A percentile compares a stretch with the other conserved stretches of the same genome.
phyloP scores from a whole-genome alignment of 805 yeast genomes.

The Ogataea glucozyma region DNA sequence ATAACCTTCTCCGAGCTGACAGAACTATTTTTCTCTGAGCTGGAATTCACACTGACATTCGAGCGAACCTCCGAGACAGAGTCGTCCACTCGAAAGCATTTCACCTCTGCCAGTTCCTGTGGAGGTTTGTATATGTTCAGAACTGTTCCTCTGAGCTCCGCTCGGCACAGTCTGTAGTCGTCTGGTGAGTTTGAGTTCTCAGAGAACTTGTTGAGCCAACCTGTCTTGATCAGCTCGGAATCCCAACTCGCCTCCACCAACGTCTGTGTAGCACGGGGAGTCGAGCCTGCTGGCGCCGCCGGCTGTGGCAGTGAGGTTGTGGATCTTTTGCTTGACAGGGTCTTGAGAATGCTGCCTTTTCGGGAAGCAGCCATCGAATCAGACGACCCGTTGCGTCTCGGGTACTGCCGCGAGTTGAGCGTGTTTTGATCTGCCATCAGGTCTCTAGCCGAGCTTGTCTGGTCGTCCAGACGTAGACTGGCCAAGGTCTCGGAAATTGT shows the following conservation, averaged over 20 bases:
- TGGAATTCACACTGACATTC: slow-evolving; percentile 1
- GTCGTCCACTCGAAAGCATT: slow-evolving; percentile 29
- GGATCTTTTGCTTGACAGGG: slow-evolving; percentile 21
- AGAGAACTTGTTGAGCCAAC: slow-evolving; percentile 59
- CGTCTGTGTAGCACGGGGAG: slow-evolving; percentile 7
- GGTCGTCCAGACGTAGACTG: slow-evolving; percentile 1
- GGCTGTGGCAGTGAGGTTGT: slow-evolving; percentile 17
- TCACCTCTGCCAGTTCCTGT: slow-evolving; percentile 43
- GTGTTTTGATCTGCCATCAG: slow-evolving; percentile 7
- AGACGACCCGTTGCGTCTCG: slow-evolving; percentile 8
- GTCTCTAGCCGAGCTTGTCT: slow-evolving; percentile 4
- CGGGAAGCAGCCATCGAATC: slow-evolving; percentile 8
- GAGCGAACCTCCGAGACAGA: neutral
- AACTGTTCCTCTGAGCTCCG: slow-evolving; percentile 69
- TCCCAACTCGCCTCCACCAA: slow-evolving; percentile 38
- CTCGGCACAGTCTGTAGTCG: slow-evolving; percentile 52
- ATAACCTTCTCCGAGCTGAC: no score
- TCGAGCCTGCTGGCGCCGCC: neutral
- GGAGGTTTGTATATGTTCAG: slow-evolving; percentile 63
- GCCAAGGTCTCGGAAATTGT: slow-evolving; percentile 1
- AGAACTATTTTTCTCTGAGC: neutral
- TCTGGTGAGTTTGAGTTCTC: slow-evolving; percentile 28
- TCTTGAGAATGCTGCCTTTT: slow-evolving; percentile 20
- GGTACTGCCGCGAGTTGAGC: slow-evolving; percentile 1
- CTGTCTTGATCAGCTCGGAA: slow-evolving; percentile 44